phyloP scores from a whole-genome alignment of 1,284 basidiomycete genomes.

The Sanguinoderma infundibulare region DNA sequence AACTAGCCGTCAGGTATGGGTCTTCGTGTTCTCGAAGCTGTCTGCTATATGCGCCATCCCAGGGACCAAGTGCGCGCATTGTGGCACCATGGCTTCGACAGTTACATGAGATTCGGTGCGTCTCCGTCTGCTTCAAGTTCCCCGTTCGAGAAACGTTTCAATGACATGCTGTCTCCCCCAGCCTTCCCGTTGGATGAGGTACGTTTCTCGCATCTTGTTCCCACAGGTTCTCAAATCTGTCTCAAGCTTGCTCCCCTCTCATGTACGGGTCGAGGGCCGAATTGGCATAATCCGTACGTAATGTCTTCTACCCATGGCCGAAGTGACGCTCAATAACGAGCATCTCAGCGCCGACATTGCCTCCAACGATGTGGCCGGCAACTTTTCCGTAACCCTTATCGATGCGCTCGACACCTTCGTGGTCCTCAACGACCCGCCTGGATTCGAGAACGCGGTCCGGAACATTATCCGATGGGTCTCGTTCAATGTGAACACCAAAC shows the following conservation, averaged over 20 bases:
- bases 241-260: conserved; percentile 82
- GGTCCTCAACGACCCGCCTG: conserved; percentile 71
- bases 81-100: conserved; percentile 84
- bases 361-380: conserved; percentile 85
- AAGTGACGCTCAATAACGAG: background rate
- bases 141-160: background rate
- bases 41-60: background rate
- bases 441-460: conserved; percentile 78
- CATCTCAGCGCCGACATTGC: conserved; percentile 64
- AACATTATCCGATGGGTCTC: conserved; percentile 79
- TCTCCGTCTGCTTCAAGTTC: conserved; percentile 7
- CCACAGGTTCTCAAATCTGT: background rate
- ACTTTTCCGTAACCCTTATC: conserved; percentile 83
- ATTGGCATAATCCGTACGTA: conserved; percentile 78
- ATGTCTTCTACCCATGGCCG: conserved; percentile 1
- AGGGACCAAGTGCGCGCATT: conserved; percentile 75
- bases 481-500: conserved; percentile 88
- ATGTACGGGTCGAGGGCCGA: conserved; percentile 82
- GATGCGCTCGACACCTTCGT: conserved; percentile 85
- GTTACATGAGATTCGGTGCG: conserved; percentile 80
- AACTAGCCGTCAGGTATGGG: conserved; percentile 63
- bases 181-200: conserved; percentile 88
- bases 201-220: conserved; percentile 9
- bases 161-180: conserved; percentile 31
- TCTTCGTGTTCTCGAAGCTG: background rate